Conservation (phyloP, 1,139 yeast genomes). For the Yamadazyma epiphylla region DNA sequence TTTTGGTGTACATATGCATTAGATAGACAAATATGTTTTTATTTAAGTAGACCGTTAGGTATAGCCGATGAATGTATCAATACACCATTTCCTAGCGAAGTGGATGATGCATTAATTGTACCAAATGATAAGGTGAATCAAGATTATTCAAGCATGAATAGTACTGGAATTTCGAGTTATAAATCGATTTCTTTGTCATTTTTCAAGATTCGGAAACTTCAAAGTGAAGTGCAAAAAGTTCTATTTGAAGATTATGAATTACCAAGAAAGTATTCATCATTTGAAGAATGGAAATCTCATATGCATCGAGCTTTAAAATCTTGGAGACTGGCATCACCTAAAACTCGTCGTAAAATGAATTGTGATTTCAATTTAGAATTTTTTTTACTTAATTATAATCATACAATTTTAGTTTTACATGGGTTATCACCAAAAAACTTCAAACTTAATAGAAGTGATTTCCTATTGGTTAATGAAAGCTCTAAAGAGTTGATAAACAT, state of each 20-base stretch:
- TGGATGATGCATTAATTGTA: slow-evolving; percentile 66
- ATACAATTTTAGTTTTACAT: slow-evolving; percentile 65
- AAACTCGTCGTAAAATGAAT: slow-evolving; percentile 57
- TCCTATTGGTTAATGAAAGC: slow-evolving; percentile 55
- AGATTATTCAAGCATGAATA: slow-evolving; percentile 19
- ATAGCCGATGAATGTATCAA: slow-evolving; percentile 68
- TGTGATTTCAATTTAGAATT: slow-evolving; percentile 71
- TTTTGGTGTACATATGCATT: slow-evolving; percentile 89
- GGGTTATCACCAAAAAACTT: slow-evolving; percentile 75
- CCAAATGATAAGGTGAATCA: slow-evolving; percentile 18
- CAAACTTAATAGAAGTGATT: slow-evolving; percentile 50
- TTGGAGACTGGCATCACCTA: slow-evolving; percentile 63
- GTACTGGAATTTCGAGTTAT: slow-evolving; percentile 51
- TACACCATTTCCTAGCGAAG: slow-evolving; percentile 63
- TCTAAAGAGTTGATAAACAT: slow-evolving; percentile 63
- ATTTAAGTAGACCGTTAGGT: slow-evolving; percentile 70
- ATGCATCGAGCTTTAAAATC: slow-evolving; percentile 48
- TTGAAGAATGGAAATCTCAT: slow-evolving; percentile 58
- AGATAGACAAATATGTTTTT: slow-evolving; percentile 75
- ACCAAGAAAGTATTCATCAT: slow-evolving; percentile 56
- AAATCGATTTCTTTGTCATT: slow-evolving; percentile 64
- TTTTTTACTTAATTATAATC: slow-evolving; percentile 72
- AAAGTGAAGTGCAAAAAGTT: slow-evolving; percentile 71
- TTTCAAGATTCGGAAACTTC: slow-evolving; percentile 66
- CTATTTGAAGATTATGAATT: slow-evolving; percentile 67